Evolutionary conservation across 2,329 filamentous ascomycete species (phyloP), one percentile per base, ranked within the genome.

Genomic region (Phoma sp.): DNA sequence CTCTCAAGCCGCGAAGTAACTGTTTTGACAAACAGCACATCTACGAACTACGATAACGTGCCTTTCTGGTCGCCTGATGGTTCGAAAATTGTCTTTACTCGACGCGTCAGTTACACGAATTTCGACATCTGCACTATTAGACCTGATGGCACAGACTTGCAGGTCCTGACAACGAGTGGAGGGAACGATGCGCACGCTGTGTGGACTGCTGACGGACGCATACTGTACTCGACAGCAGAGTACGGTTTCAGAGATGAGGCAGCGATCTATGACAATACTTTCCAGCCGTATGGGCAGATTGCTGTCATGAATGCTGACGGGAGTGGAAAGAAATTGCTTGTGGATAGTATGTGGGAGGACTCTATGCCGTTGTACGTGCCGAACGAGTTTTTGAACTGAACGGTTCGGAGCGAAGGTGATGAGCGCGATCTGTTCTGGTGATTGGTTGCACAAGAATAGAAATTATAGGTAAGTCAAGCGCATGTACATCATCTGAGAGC

Each of bases 261-360:
- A 10, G 68, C 74, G 0, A 59, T 74, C 1, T 80, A 76, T 45
- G 78, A 80, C 46, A 56, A 77, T 32, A 79, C 77, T 1, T 80
- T 80, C 61, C 76, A 81, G 64, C 78, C 76, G 0, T 79, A 79
- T 39, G 77, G 77, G 0, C 77, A 80, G 68, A 76, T 80, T 39
- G 68, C 78, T 43, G 53, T 75, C n/a, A 80, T 80, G 77, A 65
- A 80, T 52, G 65, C 67, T 6, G 76, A 80, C 65, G 78, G 79
- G 0, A 35, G 32, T 24, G 65, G 37, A 6, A 62, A 59, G 48
- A 46, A 27, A 10, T 45, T 60, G 22, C 39, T 60, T 13, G 61
- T 60, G 13, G 58, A 65, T 41, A 61, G 57, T 27, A 55, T 61
- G 52, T 65, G 58, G 61, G 59, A 64, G 36, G 61, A 56, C 46